Base-by-base conservation (phyloP, 2,329 filamentous ascomycete genomes). In the Aureobasidium sp. region DNA sequence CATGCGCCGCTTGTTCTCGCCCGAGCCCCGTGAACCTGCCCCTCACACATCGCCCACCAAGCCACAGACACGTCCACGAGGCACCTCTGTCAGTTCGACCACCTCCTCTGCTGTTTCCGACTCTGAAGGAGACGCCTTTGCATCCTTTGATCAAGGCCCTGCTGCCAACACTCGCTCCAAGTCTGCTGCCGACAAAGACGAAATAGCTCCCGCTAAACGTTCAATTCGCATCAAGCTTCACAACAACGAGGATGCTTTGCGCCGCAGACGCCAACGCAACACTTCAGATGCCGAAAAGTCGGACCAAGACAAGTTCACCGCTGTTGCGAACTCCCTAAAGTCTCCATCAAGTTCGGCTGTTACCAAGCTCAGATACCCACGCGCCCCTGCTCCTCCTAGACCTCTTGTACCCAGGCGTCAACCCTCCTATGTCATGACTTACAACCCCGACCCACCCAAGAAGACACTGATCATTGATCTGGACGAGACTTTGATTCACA, bases 401-500 rank as follows among this genome's bases (percentile, higher is more conserved):
- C 94, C 94, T 4, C 79, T 99, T 55, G 89, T 99, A 61, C 94
- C 94, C 32, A 85, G 87, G 64, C 87, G 92, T 60, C 90, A 96
- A 70, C 91, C 92, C 25, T 97, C 92, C 0, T 97, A 96, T 72
- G 83, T 90, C 45, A 84, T 86, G 62, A 73, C 83, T 32, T 70
- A 69, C 61, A 79, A 83, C 62, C 76, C 83, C 64, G 72, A 81
- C 62, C 78, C 84, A 49, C 85, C 87, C 64, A 88, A 94, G 70
- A 99, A 99, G 80, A 99, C 94, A 0, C 77, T 99, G 63, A 92
- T 99, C 66, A 81, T 99, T 58, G 94, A 99, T 73, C 84, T 99
- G 21, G 94, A 99, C 75, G 94, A 99, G 76, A 99, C 94, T 0
- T 78, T 99, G 67, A 99, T 99, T 67, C 94, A 99, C 80, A 97